Base-by-base conservation (phyloP, 2,329 filamentous ascomycete species). In the Salinomyces thailandicus region DNA sequence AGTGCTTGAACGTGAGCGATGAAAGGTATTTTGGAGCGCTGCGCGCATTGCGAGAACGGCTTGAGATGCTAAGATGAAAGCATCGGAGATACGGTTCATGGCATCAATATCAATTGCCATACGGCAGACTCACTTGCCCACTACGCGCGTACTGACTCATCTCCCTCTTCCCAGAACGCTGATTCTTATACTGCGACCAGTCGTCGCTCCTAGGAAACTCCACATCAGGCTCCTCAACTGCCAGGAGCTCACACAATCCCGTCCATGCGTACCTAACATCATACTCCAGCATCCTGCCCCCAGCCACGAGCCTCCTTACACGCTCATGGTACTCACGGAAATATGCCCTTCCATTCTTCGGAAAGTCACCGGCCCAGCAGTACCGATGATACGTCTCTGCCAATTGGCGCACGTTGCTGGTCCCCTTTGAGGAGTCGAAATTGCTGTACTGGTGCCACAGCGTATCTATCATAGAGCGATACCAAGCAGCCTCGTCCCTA, bases 161-260 rank as follows among this genome's bases (percentile, higher is more conserved):
- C n/a, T n/a, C n/a, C n/a, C n/a, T n/a, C n/a, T n/a, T n/a, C n/a
- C n/a, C n/a, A n/a, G n/a, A n/a, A n/a, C n/a, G n/a, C n/a, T n/a
- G n/a, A n/a, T n/a, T n/a, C 17, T 16, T 34, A 5, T 13, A 22
- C 18, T 22, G 5, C 16, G 5, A 6, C 32, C 32, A 34, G 16
- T 36, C 22, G 30, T 36, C 26, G 6, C 24, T 24, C 20, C 31
- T 33, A 24, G 59, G 56, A 43, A 66, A 64, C 2, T 54, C 41
- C 22, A 48, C 46, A 12, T 52, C 38, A 1, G 62, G 60, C 3
- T 59, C 45, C 5, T 54, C 45, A 18, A 55, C 59, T 0, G 51
- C 57, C 27, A 65, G 33, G 33, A 66, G 64, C 37, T 54, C 42
- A 43, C 64, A 68, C 16, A 70, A 48, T 7, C 61, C 60, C 20